These are phyloP conservation scores for Boletus pseudo-olivaceus DNA, from an alignment of 768 basidiomycete species.

Conservation along the genomic window DNA sequence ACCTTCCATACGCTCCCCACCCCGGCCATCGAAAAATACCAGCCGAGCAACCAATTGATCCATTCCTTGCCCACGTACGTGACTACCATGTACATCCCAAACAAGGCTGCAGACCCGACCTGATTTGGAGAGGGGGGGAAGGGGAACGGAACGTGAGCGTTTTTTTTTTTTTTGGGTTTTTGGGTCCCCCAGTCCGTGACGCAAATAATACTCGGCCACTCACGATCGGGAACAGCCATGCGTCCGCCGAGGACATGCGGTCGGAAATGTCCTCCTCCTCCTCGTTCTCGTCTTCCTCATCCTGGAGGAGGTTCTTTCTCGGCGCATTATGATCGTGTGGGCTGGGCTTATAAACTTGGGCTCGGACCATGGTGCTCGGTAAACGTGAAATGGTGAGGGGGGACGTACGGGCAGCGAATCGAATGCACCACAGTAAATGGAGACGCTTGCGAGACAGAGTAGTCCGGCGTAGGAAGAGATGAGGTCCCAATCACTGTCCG, in stretches of 20 bases:
- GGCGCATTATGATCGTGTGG: neutral
- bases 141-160: neutral
- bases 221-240: conserved; percentile 75
- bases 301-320: conserved; percentile 22
- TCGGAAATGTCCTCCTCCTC: conserved; percentile 60
- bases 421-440: conserved; percentile 68
- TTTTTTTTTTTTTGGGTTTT: neutral
- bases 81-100: conserved; percentile 67
- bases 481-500: conserved; percentile 49
- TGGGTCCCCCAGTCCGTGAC: neutral
- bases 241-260: conserved; percentile 62
- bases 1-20: conserved; percentile 69
- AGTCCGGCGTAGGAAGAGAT: conserved; percentile 69
- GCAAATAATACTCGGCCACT: conserved; percentile 23
- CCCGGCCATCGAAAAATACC: conserved; percentile 68
- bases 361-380: neutral
- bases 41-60: conserved; percentile 77
- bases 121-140: conserved; percentile 20
- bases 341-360: conserved; percentile 5
- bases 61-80: conserved; percentile 76
- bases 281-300: conserved; percentile 44
- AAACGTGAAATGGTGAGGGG: neutral
- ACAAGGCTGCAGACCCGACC: conserved; percentile 67
- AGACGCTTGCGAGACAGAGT: conserved; percentile 57
- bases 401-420: conserved; percentile 62